phyloP scores from a whole-genome alignment of 768 basidiomycete genomes.

The Mycena polygramma region DNA sequence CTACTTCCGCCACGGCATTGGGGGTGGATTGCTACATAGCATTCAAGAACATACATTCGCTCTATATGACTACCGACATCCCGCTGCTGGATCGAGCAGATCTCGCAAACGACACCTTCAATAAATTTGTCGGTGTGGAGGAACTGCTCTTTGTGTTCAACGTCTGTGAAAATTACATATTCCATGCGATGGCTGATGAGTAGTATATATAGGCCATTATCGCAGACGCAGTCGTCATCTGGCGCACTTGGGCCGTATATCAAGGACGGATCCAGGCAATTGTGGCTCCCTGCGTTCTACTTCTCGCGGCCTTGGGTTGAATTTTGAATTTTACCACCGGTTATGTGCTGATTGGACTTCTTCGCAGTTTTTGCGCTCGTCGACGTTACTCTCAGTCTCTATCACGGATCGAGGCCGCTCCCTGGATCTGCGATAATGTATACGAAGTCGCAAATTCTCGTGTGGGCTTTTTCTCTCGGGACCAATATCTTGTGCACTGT shows the following conservation, averaged over 20 bases:
- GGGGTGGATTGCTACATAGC: conserved; percentile 12
- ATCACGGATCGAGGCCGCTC: conserved; percentile 11
- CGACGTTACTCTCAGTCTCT: conserved; percentile 15
- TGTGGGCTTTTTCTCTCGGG: conserved; percentile 19
- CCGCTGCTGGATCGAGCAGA: conserved; percentile 21
- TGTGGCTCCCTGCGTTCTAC: conserved; percentile 19
- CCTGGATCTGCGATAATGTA: conserved; percentile 16
- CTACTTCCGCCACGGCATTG: conserved; percentile 14
- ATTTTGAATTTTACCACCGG: conserved; percentile 14
- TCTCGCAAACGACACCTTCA: conserved; percentile 10
- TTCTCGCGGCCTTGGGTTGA: conserved; percentile 16
- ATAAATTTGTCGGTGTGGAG: conserved; percentile 7
- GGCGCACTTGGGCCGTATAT: conserved; percentile 26
- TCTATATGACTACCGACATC: conserved; percentile 13
- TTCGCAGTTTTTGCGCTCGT: conserved; percentile 18
- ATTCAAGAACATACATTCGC: conserved; percentile 21
- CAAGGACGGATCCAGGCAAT: conserved; percentile 15
- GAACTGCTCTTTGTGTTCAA: conserved; percentile 21
- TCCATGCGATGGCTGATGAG: neutral
- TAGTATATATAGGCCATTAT: conserved; percentile 12
- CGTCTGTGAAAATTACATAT: conserved; percentile 2
- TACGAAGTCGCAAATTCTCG: conserved; percentile 12
- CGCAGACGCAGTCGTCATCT: conserved; percentile 22
- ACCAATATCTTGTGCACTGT: conserved; percentile 17
- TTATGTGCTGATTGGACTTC: conserved; percentile 13